These are phyloP conservation scores for Amauroascus niger DNA, from an alignment of 2,329 filamentous ascomycete species.

Conservation along the genomic window DNA sequence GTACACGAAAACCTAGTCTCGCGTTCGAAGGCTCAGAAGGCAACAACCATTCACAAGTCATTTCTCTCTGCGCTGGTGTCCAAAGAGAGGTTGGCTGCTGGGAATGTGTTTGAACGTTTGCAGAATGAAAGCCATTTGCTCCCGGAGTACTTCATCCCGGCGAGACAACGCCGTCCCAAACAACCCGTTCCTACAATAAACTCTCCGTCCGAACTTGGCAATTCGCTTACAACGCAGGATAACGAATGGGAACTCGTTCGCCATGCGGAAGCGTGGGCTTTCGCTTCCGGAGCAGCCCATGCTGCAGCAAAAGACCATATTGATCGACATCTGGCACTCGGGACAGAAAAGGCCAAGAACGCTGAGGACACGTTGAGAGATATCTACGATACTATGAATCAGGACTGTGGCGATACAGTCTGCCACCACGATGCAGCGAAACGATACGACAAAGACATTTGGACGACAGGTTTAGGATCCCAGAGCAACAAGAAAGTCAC, in stretches of 20 bases:
- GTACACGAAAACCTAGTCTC: conserved; percentile 28
- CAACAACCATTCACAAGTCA: conserved; percentile 30
- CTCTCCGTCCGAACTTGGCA: conserved; percentile 16
- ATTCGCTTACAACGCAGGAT: conserved; percentile 16
- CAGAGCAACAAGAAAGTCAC: conserved; percentile 17
- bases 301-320: conserved; percentile 27
- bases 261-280: conserved; percentile 34
- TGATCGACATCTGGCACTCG: conserved; percentile 26
- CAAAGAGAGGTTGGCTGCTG: conserved; percentile 31
- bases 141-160: conserved; percentile 33
- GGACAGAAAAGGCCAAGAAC: conserved; percentile 25
- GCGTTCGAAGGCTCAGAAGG: conserved; percentile 29
- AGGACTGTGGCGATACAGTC: conserved; percentile 25
- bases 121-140: conserved; percentile 36
- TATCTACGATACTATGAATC: conserved; percentile 29
- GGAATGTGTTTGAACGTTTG: conserved; percentile 32
- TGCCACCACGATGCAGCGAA: conserved; percentile 6
- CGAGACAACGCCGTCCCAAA: conserved; percentile 31
- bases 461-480: conserved; percentile 25
- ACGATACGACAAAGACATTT: conserved; percentile 20
- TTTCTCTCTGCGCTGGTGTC: conserved; percentile 31
- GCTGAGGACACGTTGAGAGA: conserved; percentile 26
- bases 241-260: conserved; percentile 27
- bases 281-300: conserved; percentile 30
- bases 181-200: conserved; percentile 25